phyloP scores from a whole-genome alignment of 495 filamentous ascomycete species.

The Talaromyces stipitatus region DNA sequence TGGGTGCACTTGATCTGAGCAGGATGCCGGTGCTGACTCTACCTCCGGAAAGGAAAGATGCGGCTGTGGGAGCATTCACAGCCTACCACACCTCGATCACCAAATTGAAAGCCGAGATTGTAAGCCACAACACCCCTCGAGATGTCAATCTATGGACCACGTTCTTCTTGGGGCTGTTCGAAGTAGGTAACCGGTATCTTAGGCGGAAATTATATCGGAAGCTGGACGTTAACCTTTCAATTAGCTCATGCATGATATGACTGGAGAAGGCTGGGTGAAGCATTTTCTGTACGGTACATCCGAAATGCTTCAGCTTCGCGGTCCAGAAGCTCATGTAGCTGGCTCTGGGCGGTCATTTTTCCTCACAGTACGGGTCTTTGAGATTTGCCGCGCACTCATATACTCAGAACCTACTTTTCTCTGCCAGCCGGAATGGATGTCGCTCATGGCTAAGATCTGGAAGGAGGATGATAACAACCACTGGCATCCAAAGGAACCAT shows the following conservation, averaged over 20 bases:
- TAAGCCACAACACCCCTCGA: background rate
- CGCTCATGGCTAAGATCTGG: too few species aligned
- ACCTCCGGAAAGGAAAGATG: background rate
- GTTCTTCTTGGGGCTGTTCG: background rate
- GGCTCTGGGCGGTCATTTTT: background rate
- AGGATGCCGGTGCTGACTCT: background rate
- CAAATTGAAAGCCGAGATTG: background rate
- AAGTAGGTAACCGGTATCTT: background rate
- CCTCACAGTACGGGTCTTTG: background rate
- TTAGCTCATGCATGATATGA: background rate
- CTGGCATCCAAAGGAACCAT: too few species aligned
- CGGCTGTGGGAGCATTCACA: background rate
- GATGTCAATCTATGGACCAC: background rate
- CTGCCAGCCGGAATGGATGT: too few species aligned
- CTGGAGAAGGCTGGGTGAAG: background rate
- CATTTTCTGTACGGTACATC: background rate
- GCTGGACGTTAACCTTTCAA: too few species aligned
- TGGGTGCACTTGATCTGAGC: background rate
- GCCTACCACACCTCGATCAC: background rate
- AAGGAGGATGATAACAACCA: too few species aligned
- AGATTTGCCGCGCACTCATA: background rate
- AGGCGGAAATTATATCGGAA: background rate
- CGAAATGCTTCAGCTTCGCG: background rate
- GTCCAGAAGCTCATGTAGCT: background rate
- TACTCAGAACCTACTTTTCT: background rate